Conservation (phyloP, 2,329 filamentous ascomycete species). For the Mycosphaerella sp. region DNA sequence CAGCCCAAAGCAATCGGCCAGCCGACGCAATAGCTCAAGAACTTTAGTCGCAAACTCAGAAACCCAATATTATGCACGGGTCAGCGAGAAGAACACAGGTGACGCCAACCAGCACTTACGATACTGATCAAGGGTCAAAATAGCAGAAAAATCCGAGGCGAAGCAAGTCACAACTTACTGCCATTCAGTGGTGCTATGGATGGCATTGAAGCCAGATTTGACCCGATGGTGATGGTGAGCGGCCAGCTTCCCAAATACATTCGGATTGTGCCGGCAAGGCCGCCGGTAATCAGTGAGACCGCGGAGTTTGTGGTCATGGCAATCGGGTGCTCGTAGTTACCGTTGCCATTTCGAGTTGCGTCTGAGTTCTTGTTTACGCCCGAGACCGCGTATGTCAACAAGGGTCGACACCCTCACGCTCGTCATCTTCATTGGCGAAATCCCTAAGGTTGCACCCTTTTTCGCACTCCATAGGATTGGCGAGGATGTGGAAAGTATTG, state of each 20-base stretch:
- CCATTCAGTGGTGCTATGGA: conserved; percentile 29
- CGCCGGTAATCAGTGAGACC: conserved; percentile 23
- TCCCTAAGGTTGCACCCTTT: neutral
- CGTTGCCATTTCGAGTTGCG: conserved; percentile 5
- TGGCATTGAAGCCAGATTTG: neutral
- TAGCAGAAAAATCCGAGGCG: too few relatives aligned
- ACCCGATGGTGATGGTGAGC: conserved; percentile 19
- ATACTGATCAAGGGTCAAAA: conserved; percentile 12
- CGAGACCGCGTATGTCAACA: conserved; percentile 13
- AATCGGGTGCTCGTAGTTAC: conserved; percentile 21
- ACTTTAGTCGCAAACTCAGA: conserved; percentile 25
- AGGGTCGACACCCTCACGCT: neutral
- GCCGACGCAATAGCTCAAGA: conserved; percentile 14
- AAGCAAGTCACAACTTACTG: too few relatives aligned
- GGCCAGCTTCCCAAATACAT: conserved; percentile 19
- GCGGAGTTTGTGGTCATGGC: conserved; percentile 18
- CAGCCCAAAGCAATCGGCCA: conserved; percentile 16
- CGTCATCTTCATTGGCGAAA: neutral
- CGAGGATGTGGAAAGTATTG: neutral
- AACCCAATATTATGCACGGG: conserved; percentile 3
- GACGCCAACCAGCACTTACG: neutral
- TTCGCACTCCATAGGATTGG: neutral
- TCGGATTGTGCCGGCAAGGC: conserved; percentile 19
- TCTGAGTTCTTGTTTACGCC: conserved; percentile 8
- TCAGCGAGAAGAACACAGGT: neutral